Conservation (phyloP, 768 basidiomycete genomes). For the Leccinum fibrillosum region DNA sequence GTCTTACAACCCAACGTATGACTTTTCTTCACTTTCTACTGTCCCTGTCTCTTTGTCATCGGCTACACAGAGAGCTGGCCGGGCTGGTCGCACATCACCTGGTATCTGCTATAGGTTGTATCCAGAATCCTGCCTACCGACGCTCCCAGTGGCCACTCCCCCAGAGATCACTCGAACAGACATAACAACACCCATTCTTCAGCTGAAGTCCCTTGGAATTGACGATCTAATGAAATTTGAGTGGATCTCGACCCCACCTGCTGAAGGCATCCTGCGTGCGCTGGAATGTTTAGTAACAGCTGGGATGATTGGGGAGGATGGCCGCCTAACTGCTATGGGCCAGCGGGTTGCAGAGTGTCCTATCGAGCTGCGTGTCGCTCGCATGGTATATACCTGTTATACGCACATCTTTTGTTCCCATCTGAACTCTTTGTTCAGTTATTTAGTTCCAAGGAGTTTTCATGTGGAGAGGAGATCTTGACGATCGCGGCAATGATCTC, state of each 20-base stretch:
- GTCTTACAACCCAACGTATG: constrained; percentile 82
- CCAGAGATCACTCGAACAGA: constrained; percentile 93
- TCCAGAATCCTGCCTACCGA: constrained; percentile 55
- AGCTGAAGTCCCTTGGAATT: constrained; percentile 92
- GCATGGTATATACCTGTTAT: constrained; percentile 62
- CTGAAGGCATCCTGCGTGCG: constrained; percentile 80
- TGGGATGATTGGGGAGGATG: constrained; percentile 82
- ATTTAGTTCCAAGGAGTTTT: constrained; percentile 78
- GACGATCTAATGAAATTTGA: constrained; percentile 96
- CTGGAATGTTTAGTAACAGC: constrained; percentile 78
- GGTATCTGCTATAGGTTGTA: constrained; percentile 94
- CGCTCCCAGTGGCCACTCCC: constrained; percentile 66
- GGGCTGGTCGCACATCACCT: constrained; percentile 90
- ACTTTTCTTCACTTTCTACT: constrained; percentile 79
- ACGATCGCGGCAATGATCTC: constrained; percentile 96
- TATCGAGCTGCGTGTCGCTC: constrained; percentile 88
- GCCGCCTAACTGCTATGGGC: constrained; percentile 73
- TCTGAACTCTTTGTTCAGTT: constrained; percentile 47
- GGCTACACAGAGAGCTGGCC: constrained; percentile 88
- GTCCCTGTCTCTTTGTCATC: constrained; percentile 87
- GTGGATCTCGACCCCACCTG: constrained; percentile 88
- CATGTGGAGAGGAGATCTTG: constrained; percentile 92
- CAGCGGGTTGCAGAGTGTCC: constrained; percentile 92
- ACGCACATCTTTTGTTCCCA: not conserved
- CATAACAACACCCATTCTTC: constrained; percentile 86